Percentiles rank a stretch among this genome's conserved stretches.
These are phyloP conservation scores for Isoetes engelmannii DNA, from an alignment of 83 land plant species.

Conservation along the genomic window DNA sequence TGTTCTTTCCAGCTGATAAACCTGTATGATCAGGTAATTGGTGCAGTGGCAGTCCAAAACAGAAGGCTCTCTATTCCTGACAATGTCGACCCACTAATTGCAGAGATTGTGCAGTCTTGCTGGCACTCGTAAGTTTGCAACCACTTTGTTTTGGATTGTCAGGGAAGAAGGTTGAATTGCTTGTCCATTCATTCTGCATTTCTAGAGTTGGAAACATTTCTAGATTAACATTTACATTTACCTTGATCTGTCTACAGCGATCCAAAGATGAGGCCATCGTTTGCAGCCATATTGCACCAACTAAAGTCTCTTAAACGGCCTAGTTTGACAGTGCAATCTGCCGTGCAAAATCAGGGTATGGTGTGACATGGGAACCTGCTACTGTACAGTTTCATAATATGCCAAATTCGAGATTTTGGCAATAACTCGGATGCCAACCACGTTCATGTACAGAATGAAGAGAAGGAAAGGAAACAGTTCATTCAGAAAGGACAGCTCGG, in stretches of 20 bases:
- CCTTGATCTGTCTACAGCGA: neutral
- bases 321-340: too few relatives aligned
- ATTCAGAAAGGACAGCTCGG: too few relatives aligned
- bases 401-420: too few relatives aligned
- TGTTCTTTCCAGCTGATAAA: neutral
- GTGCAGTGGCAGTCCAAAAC: conserved; percentile 11
- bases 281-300: neutral
- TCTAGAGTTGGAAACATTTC: neutral
- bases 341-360: too few relatives aligned
- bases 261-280: neutral
- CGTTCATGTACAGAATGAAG: too few relatives aligned
- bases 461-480: too few relatives aligned
- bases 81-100: neutral
- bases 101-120: conserved; percentile 2
- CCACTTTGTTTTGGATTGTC: neutral
- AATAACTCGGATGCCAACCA: too few relatives aligned
- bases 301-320: neutral
- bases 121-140: conserved; percentile 1
- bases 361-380: too few relatives aligned
- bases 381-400: too few relatives aligned
- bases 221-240: neutral
- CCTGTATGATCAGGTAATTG: neutral
- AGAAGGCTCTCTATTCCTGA: neutral
- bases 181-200: neutral
- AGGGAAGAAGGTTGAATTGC: neutral